Evolutionary conservation across 108 stramenopile genomes (phyloP).

Genomic region (Cyclotella cryptica): DNA sequence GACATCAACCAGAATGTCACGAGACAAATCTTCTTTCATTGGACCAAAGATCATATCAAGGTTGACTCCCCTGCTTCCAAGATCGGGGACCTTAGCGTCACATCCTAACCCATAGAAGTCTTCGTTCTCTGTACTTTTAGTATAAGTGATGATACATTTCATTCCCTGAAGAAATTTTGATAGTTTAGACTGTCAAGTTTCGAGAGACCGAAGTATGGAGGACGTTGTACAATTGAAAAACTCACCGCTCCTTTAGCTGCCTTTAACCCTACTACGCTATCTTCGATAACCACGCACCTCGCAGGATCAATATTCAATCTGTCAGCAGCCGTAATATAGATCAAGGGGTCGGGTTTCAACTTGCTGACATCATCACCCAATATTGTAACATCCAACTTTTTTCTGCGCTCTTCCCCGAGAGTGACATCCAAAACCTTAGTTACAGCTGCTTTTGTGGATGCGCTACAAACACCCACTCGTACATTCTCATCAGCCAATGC

Average conservation of each 20-base stretch:
- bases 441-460: conserved; percentile 87
- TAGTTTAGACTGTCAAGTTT: not conserved
- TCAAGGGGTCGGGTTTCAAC: conserved; percentile 89
- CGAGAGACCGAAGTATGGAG: not conserved
- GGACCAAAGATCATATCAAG: conserved; percentile 80
- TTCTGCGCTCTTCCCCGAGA: conserved; percentile 76
- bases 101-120: conserved; percentile 87
- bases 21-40: conserved; percentile 61
- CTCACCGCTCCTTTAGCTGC: conserved; percentile 89
- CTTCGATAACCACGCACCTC: conserved; percentile 90
- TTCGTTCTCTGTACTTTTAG: conserved; percentile 72
- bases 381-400: conserved; percentile 82
- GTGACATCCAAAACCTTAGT: conserved; percentile 80
- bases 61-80: conserved; percentile 71
- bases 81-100: conserved; percentile 83
- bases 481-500: conserved; percentile 81
- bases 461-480: conserved; percentile 90
- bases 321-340: conserved; percentile 83
- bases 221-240: conserved; percentile 3
- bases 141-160: conserved; percentile 90
- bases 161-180: conserved; percentile 54
- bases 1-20: conserved; percentile 70
- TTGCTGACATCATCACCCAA: conserved; percentile 88
- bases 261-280: conserved; percentile 83
- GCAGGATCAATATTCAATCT: conserved; percentile 62